Conservation (phyloP, 116 monocot genomes). For the Zostera marina region DNA sequence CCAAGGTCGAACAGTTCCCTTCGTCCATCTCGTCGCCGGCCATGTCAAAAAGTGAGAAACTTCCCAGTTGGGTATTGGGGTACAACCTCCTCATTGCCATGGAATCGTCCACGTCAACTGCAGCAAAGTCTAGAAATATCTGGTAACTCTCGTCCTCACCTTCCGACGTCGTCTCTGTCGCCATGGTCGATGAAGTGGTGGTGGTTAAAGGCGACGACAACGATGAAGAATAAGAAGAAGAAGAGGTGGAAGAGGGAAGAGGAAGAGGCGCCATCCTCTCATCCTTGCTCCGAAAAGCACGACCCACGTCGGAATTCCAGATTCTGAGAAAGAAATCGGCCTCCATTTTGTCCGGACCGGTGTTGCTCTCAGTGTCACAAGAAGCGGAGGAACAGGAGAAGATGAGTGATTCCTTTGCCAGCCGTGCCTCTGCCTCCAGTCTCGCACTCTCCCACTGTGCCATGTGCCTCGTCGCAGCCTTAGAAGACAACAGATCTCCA, state of each 20-base stretch:
- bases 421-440: slow-evolving; percentile 76
- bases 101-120: slow-evolving; percentile 23
- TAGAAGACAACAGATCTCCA: neutral
- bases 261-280: neutral
- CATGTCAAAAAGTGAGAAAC: slow-evolving; percentile 22
- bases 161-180: slow-evolving; percentile 16
- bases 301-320: slow-evolving; percentile 85
- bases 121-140: slow-evolving; percentile 41
- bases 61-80: slow-evolving; percentile 11
- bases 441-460: slow-evolving; percentile 86
- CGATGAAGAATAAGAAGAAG: no score
- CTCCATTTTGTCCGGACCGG: slow-evolving; percentile 2
- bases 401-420: slow-evolving; percentile 45
- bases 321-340: slow-evolving; percentile 72
- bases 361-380: neutral
- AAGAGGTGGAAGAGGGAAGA: no score
- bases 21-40: slow-evolving; percentile 7
- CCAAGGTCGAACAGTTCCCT: slow-evolving; percentile 12
- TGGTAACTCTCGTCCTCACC: slow-evolving; percentile 27
- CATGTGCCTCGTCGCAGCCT: slow-evolving; percentile 60
- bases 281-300: slow-evolving; percentile 31
- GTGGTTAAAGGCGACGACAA: neutral
- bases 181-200: slow-evolving; percentile 2
- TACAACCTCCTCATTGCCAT: slow-evolving; percentile 17
- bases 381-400: slow-evolving; percentile 14